These are phyloP conservation scores for Hericium erinaceus DNA, from an alignment of 768 basidiomycete species.

Conservation along the genomic window DNA sequence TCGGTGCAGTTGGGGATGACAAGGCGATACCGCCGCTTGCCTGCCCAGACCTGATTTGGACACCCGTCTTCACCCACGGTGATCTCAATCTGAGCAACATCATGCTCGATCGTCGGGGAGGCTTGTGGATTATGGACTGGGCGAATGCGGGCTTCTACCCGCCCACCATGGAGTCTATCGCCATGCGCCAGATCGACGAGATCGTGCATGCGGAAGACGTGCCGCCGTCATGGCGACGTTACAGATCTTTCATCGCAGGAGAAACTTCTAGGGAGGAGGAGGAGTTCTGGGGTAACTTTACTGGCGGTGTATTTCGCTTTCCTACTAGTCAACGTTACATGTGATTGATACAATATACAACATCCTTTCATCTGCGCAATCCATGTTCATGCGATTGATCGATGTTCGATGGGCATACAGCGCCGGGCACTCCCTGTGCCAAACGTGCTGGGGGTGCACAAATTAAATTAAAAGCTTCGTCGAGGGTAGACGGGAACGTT, in stretches of 20 bases:
- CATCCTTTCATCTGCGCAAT: no score
- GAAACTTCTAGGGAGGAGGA: neutral
- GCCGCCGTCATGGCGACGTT: neutral
- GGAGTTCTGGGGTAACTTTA: slow-evolving; percentile 4
- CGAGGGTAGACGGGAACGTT: no score
- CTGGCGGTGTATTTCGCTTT: neutral
- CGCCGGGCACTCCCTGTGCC: neutral
- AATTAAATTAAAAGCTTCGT: no score
- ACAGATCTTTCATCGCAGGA: slow-evolving; percentile 6
- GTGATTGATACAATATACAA: no score
- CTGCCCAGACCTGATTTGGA: neutral
- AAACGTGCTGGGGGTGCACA: neutral
- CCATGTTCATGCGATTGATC: neutral
- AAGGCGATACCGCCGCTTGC: neutral
- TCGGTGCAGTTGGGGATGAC: no score
- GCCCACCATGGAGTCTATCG: neutral
- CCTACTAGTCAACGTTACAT: slow-evolving; percentile 2
- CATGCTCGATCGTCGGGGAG: neutral
- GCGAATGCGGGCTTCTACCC: slow-evolving; percentile 8
- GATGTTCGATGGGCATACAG: no score
- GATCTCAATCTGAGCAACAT: slow-evolving; percentile 9
- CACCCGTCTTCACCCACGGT: slow-evolving; percentile 9
- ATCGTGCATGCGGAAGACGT: neutral
- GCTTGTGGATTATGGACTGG: slow-evolving; percentile 13
- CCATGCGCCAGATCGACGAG: slow-evolving; percentile 1